Conservation (phyloP, 2,329 filamentous ascomycete species). For the Botrytis medusae region DNA sequence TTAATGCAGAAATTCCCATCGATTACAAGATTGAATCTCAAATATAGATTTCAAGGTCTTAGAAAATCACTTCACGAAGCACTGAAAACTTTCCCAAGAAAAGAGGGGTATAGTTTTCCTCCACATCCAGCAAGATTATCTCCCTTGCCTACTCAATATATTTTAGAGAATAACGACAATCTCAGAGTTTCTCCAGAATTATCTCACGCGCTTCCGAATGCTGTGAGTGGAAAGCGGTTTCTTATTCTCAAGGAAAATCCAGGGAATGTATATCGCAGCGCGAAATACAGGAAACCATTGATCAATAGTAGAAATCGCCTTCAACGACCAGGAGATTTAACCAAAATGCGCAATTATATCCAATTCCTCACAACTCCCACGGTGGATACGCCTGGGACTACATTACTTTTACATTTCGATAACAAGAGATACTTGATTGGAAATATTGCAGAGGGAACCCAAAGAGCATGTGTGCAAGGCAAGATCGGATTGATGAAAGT, state of each 20-base stretch:
- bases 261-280: slow-evolving; percentile 14
- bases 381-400: slow-evolving; percentile 80
- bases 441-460: slow-evolving; percentile 77
- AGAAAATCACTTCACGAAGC: neutral
- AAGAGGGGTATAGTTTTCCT: neutral
- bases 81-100: neutral
- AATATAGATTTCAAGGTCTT: slow-evolving; percentile 7
- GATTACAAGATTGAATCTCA: neutral
- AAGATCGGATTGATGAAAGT: slow-evolving; percentile 64
- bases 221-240: neutral
- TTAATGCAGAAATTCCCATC: slow-evolving; percentile 13
- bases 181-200: neutral
- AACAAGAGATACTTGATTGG: slow-evolving; percentile 84
- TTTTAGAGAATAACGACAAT: slow-evolving; percentile 1
- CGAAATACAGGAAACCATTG: neutral
- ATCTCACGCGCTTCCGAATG: neutral
- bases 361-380: slow-evolving; percentile 81
- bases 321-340: neutral
- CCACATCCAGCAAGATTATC: slow-evolving; percentile 15
- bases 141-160: neutral
- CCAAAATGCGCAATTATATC: slow-evolving; percentile 69
- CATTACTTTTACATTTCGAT: slow-evolving; percentile 76
- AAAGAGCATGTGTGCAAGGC: slow-evolving; percentile 64
- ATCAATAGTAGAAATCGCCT: neutral
- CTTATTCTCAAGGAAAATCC: neutral